Evolutionary conservation across 306 rosid genomes (phyloP).

Genomic region (Canavalia gladiata): DNA sequence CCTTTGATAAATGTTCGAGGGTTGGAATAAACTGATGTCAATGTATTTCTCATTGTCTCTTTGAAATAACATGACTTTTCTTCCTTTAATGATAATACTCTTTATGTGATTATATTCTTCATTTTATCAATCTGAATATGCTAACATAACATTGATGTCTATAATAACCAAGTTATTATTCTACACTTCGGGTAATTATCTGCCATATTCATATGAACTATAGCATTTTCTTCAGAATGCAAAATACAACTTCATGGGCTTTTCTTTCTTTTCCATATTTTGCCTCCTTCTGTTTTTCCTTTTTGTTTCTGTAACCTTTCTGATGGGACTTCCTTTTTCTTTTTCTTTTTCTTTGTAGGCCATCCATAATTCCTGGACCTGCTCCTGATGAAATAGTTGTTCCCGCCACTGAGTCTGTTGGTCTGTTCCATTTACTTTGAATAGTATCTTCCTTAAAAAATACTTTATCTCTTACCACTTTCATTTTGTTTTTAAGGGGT

Average conservation of each 20-base stretch:
- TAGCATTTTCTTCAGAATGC: background rate
- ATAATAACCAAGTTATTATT: constrained; percentile 33
- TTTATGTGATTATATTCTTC: background rate
- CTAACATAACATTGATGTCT: constrained; percentile 16
- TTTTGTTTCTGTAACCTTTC: constrained; percentile 26
- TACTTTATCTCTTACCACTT: constrained; percentile 39
- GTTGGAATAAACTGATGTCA: background rate
- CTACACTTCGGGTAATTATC: constrained; percentile 13
- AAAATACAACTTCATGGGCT: background rate
- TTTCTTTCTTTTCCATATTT: background rate
- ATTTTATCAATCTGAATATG: constrained; percentile 41
- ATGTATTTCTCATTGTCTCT: constrained; percentile 5
- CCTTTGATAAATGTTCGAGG: constrained; percentile 6
- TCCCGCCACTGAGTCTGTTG: constrained; percentile 92
- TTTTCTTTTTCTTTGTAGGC: constrained; percentile 61
- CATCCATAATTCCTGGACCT: constrained; percentile 96
- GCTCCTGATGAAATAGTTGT: constrained; percentile 89
- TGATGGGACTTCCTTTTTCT: constrained; percentile 42
- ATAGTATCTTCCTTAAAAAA: constrained; percentile 18
- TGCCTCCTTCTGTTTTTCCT: background rate
- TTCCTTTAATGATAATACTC: constrained; percentile 14
- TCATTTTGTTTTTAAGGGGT: constrained; percentile 66
- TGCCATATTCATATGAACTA: constrained; percentile 1
- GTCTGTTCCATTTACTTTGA: constrained; percentile 58
- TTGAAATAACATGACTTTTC: constrained; percentile 15